Conservation (phyloP, 257 asterid genomes). For the Jasminum sambac region DNA sequence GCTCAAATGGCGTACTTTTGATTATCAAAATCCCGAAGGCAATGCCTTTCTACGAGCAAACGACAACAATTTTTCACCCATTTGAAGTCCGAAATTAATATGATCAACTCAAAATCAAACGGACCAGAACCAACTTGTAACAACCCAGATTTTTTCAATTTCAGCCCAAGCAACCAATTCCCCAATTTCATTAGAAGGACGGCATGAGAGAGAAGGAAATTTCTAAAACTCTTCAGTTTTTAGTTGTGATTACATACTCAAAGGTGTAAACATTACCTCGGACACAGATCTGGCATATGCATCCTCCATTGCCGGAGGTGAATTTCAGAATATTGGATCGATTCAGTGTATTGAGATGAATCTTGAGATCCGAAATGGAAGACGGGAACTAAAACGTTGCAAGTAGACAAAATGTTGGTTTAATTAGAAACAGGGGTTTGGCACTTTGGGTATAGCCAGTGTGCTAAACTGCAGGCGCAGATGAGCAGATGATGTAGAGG, state of each 20-base stretch:
- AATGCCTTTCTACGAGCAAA: background rate
- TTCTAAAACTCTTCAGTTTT: background rate
- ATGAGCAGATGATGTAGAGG: too few species aligned
- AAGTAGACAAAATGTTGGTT: background rate
- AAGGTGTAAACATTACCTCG: conserved; percentile 51
- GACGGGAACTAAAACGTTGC: background rate
- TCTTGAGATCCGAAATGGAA: background rate
- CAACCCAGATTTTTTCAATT: background rate
- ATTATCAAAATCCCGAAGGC: conserved; percentile 7
- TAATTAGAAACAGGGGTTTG: background rate
- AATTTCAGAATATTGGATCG: background rate
- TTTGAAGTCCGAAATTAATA: background rate
- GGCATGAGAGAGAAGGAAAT: background rate
- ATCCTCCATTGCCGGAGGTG: conserved; percentile 58
- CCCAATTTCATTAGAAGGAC: background rate
- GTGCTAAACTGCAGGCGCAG: too few species aligned
- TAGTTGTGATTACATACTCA: background rate
- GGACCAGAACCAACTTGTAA: background rate
- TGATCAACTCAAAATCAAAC: conserved; percentile 3
- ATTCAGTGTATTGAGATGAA: background rate
- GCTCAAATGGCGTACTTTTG: background rate
- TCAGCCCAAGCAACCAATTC: conserved; percentile 9
- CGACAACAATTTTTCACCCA: conserved; percentile 8
- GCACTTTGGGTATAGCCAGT: background rate
- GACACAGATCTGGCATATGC: conserved; percentile 82